Conservation (phyloP, 768 basidiomycete genomes). For the Paxillus rubicundulus region DNA sequence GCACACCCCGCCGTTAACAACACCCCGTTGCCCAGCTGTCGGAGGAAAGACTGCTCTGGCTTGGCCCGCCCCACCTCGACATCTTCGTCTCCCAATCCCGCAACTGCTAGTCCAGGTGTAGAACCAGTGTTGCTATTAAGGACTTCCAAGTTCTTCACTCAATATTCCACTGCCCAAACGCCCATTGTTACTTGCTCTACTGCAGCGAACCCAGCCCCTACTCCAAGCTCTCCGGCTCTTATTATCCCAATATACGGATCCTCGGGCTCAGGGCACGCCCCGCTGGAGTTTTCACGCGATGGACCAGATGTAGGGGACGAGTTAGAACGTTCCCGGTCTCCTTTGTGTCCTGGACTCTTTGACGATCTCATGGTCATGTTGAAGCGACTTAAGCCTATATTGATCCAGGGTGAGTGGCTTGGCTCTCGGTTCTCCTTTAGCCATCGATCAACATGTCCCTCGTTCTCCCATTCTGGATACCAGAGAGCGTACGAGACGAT, state of each 20-base stretch:
- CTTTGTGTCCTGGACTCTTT: constrained; percentile 3
- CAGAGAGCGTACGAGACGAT: constrained; percentile 51
- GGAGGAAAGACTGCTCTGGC: too few species aligned
- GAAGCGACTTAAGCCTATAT: constrained; percentile 29
- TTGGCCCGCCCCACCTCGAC: too few species aligned
- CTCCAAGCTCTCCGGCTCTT: constrained; percentile 3
- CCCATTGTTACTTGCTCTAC: background rate
- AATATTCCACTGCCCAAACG: background rate
- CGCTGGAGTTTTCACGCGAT: background rate
- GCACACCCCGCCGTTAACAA: too few species aligned
- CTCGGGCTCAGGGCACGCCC: constrained; percentile 4
- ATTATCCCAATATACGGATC: constrained; percentile 7
- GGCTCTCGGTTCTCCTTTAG: background rate
- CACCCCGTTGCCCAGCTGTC: too few species aligned
- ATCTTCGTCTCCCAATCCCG: too few species aligned
- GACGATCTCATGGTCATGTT: constrained; percentile 27
- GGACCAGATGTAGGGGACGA: background rate
- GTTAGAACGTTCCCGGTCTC: too few species aligned
- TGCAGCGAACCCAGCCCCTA: background rate
- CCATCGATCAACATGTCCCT: background rate
- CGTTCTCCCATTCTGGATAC: background rate
- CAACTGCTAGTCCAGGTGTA: background rate
- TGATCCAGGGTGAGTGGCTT: constrained; percentile 27
- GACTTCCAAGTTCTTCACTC: constrained; percentile 23
- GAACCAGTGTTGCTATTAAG: background rate